phyloP scores from a whole-genome alignment of 345 rosid species.

The Heritiera fomes region DNA sequence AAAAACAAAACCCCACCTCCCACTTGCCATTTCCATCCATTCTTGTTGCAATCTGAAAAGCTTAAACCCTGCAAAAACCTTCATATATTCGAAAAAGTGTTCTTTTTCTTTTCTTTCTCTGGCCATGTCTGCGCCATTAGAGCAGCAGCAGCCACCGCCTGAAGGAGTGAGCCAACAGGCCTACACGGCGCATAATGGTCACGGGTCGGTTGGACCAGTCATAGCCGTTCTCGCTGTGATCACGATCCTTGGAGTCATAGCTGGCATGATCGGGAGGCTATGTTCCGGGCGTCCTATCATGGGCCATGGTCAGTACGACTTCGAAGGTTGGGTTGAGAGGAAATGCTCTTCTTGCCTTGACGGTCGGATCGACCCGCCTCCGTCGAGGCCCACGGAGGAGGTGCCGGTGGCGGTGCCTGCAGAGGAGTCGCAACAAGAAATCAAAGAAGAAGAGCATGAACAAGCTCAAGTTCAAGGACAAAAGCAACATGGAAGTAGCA shows the following conservation, averaged over 20 bases:
- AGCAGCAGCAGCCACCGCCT: slow-evolving; percentile 45
- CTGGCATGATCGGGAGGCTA: slow-evolving; percentile 64
- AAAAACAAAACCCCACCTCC: background rate
- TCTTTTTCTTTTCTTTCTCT: background rate
- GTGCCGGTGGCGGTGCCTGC: slow-evolving; percentile 32
- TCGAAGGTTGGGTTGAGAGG: slow-evolving; percentile 70
- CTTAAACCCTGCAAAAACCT: slow-evolving; percentile 22
- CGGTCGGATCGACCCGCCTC: slow-evolving; percentile 45
- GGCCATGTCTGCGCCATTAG: slow-evolving; percentile 44
- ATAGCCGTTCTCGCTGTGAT: slow-evolving; percentile 66
- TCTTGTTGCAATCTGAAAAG: background rate
- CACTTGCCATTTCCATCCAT: background rate
- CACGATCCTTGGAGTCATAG: slow-evolving; percentile 55
- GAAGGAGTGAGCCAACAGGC: slow-evolving; percentile 35
- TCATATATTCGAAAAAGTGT: background rate
- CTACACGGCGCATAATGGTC: slow-evolving; percentile 38
- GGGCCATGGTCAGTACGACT: slow-evolving; percentile 57
- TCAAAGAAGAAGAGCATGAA: slow-evolving; percentile 30
- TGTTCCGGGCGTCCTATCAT: slow-evolving; percentile 58
- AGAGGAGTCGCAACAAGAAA: slow-evolving; percentile 30
- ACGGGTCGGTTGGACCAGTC: slow-evolving; percentile 62
- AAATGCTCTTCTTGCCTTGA: slow-evolving; percentile 71
- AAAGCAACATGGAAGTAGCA: slow-evolving; percentile 27
- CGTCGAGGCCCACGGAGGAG: slow-evolving; percentile 26
- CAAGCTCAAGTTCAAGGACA: slow-evolving; percentile 20